Base-by-base conservation (phyloP, 345 rosid genomes). In the Turritis glabra region DNA sequence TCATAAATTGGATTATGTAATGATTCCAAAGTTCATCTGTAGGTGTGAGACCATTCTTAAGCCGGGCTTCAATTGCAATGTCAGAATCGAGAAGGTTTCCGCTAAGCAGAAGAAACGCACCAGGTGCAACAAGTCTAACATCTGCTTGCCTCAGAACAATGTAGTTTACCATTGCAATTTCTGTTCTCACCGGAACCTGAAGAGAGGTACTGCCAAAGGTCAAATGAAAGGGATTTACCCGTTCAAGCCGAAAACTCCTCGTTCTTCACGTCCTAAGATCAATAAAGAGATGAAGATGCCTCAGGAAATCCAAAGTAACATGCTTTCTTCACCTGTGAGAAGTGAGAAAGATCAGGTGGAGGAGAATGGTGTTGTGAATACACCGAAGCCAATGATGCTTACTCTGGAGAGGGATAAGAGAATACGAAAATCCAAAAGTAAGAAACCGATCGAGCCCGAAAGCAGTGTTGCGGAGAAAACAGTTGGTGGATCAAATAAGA, bases 1-100 rank as follows among this genome's bases (percentile, higher is more conserved):
- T 21, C 26, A 11, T 17, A 19, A 6, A 69, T 30, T 44, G 3
- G 47, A 33, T 15, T 18, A 10, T 13, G 61, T 61, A 33, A 21
- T 71, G 43, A 25, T 37, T 57, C 2, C 17, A 56, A 21, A 13
- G 5, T 33, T 46, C 27, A 0, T 74, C n/a, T 26, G 70, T 77
- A 89, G 96, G 75, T 92, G 99, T 35, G 93, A 89, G 83, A 89
- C 92, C 15, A 68, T 87, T 80, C 95, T 95, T 77, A 80, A 82
- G 46, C 92, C 97, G 53, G 96, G 75, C 0, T 41, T 62, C 50
- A 76, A 76, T 53, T 76, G 75, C 37, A 69, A 53, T 17, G 70
- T 76, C 3, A 69, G 79, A 25, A 69, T 76, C 3, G 90, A 90
- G 68, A 95, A 81, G 78, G 82, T 64, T 61, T 55, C 43, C 14